Percentiles rank a stretch among this genome's conserved stretches.
Evolutionary conservation across 2,329 filamentous ascomycete genomes (phyloP).

Genomic region (Botrytis paeoniae): DNA sequence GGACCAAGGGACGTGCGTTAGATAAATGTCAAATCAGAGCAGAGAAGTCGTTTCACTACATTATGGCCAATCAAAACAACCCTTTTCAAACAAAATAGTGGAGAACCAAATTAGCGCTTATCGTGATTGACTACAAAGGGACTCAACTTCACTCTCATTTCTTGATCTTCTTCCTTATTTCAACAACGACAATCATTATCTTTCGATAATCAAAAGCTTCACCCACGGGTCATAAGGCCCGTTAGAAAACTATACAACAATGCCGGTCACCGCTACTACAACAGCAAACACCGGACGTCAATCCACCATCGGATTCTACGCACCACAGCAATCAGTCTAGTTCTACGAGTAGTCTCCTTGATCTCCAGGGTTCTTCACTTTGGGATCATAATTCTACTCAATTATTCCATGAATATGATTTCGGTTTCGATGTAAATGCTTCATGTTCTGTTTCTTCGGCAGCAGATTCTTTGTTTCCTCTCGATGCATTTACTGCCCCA

Average conservation of each 20-base stretch:
- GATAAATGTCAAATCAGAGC: not conserved
- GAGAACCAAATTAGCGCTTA: not conserved
- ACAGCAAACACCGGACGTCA: conserved; percentile 13
- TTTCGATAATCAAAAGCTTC: conserved; percentile 2
- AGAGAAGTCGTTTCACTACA: not conserved
- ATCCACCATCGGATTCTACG: conserved; percentile 18
- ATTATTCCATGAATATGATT: conserved; percentile 13
- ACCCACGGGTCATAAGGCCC: conserved; percentile 29
- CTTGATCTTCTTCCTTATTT: not conserved
- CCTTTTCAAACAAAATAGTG: too few relatives aligned
- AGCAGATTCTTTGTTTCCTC: conserved; percentile 5
- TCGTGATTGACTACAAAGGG: not conserved
- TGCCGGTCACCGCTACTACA: conserved; percentile 22
- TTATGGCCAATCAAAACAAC: not conserved
- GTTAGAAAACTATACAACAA: conserved; percentile 30
- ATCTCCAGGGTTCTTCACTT: not conserved
- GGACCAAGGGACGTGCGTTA: not conserved
- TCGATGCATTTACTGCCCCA: conserved; percentile 1
- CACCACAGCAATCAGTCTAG: conserved; percentile 20
- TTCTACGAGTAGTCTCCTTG: conserved; percentile 6
- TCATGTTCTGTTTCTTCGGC: not conserved
- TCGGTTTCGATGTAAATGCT: conserved; percentile 12
- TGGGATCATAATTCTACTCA: conserved; percentile 13
- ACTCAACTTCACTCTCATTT: not conserved
- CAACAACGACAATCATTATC: not conserved